phyloP scores from a whole-genome alignment of 1,139 yeast species.

The Trichomonascaceae sp. region DNA sequence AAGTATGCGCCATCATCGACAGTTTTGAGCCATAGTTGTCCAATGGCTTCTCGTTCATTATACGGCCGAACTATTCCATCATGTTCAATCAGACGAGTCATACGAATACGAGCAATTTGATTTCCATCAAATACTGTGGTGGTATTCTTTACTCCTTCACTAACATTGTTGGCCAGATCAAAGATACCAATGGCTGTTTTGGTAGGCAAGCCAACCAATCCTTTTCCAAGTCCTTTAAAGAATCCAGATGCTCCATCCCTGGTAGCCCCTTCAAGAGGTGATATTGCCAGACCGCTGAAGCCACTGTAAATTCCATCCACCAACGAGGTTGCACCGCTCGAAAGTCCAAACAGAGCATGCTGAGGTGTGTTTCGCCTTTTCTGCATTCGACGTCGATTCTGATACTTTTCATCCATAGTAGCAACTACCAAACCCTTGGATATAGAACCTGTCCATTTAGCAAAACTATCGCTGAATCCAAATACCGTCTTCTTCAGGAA shows the following conservation, averaged over 20 bases:
- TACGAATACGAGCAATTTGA: conserved; percentile 70
- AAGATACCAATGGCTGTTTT: conserved; percentile 94
- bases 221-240: conserved; percentile 88
- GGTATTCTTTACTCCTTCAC: conserved; percentile 91
- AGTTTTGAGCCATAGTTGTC: conserved; percentile 85
- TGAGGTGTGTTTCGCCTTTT: conserved; percentile 74
- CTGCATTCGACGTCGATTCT: conserved; percentile 56
- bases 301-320: conserved; percentile 86
- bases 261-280: conserved; percentile 85
- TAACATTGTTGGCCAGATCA: conserved; percentile 85
- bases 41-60: conserved; percentile 82
- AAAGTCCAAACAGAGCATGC: conserved; percentile 83
- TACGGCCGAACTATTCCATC: conserved; percentile 71
- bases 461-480: conserved; percentile 89
- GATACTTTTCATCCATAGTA: conserved; percentile 80
- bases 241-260: conserved; percentile 87
- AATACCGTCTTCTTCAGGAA: conserved; percentile 91
- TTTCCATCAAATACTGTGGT: conserved; percentile 86
- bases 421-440: conserved; percentile 93
- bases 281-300: conserved; percentile 79
- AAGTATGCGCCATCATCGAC: conserved; percentile 74
- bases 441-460: conserved; percentile 87
- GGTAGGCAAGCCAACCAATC: conserved; percentile 91
- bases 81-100: conserved; percentile 68
- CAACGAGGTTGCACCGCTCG: conserved; percentile 84